phyloP scores from a whole-genome alignment of 202 grass and related monocot genomes.

The Schoenoplectus triqueter region DNA sequence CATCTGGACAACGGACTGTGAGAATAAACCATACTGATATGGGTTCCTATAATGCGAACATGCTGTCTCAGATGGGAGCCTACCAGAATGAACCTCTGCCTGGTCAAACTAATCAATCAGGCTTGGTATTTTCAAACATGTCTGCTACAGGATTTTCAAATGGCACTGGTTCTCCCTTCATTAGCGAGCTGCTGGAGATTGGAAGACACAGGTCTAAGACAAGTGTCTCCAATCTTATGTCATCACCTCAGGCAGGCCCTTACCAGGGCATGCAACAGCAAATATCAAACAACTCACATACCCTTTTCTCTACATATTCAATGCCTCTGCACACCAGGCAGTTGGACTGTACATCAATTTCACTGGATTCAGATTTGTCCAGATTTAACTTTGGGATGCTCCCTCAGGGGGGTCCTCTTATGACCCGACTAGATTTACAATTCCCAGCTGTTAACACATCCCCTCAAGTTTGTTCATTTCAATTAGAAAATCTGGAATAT shows the following conservation, averaged over 20 bases:
- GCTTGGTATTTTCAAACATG: background rate
- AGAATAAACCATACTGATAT: constrained; percentile 18
- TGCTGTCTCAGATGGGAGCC: background rate
- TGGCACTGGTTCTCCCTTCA: background rate
- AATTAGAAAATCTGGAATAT: constrained; percentile 1
- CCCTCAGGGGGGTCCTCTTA: constrained; percentile 14
- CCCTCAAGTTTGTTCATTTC: constrained; percentile 17
- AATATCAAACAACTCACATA: constrained; percentile 1
- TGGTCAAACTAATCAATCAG: constrained; percentile 3
- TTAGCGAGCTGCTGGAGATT: background rate
- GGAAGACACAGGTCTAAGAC: constrained; percentile 20
- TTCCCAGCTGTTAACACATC: constrained; percentile 19
- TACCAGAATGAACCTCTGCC: constrained; percentile 24
- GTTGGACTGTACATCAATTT: constrained; percentile 14
- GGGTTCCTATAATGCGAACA: background rate
- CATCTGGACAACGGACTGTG: background rate
- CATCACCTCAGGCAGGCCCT: constrained; percentile 17
- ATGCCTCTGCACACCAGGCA: constrained; percentile 2
- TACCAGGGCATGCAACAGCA: background rate
- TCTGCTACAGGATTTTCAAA: background rate
- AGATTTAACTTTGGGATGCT: constrained; percentile 26
- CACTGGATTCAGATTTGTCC: constrained; percentile 3
- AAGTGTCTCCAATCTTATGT: background rate
- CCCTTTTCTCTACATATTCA: background rate
- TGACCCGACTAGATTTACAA: constrained; percentile 12